These are phyloP conservation scores for Paratrypanosoma confusum DNA, from an alignment of 208 protist species.

Conservation along the genomic window DNA sequence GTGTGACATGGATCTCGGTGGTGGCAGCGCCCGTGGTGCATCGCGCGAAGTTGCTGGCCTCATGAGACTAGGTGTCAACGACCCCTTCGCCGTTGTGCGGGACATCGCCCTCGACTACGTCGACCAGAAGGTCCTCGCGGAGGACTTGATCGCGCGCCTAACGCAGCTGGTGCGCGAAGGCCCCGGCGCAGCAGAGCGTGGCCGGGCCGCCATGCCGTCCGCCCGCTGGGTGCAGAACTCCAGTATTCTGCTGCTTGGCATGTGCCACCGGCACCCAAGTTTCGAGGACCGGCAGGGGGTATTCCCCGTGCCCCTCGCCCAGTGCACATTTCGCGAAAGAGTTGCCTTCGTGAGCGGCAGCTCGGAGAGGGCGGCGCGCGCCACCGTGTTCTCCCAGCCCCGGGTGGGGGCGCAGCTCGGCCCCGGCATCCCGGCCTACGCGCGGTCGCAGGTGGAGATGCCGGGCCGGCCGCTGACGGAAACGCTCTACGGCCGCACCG, in stretches of 20 bases:
- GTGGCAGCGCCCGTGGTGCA: not conserved
- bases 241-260: not conserved
- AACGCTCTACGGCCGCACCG: too few relatives aligned
- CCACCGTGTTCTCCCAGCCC: too few relatives aligned
- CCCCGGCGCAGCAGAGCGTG: not conserved
- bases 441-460: too few relatives aligned
- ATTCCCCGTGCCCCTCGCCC: not conserved
- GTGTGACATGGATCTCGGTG: not conserved
- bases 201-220: not conserved
- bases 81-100: constrained; percentile 20
- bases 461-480: too few relatives aligned
- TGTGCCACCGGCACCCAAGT: not conserved
- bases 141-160: constrained; percentile 2
- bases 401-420: too few relatives aligned
- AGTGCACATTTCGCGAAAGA: too few relatives aligned
- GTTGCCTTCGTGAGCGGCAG: too few relatives aligned
- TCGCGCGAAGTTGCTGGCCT: not conserved
- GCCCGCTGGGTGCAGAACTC: not conserved
- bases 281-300: not conserved
- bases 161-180: constrained; percentile 1
- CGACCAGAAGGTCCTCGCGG: constrained; percentile 12
- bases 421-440: too few relatives aligned
- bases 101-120: constrained; percentile 27
- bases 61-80: constrained; percentile 12
- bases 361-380: too few relatives aligned